Conservation (phyloP, 2,329 filamentous ascomycete species). For the Fusarium sp. region DNA sequence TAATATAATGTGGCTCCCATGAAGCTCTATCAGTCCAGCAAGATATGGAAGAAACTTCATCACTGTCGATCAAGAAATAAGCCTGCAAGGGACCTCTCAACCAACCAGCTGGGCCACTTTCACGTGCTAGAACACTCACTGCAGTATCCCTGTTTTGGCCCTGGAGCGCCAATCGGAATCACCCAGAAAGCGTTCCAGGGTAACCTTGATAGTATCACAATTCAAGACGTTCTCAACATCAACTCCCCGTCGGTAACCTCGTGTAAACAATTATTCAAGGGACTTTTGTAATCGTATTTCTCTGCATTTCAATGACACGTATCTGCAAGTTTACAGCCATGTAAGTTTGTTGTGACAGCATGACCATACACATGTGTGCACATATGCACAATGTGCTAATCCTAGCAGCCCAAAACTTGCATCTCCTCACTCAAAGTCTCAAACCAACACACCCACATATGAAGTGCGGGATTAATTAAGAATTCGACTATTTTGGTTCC, state of each 20-base stretch:
- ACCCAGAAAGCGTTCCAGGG: conserved; percentile 17
- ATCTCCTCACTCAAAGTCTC: background rate
- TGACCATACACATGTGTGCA: background rate
- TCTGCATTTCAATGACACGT: background rate
- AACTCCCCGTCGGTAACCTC: background rate
- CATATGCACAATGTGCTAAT: conserved; percentile 27
- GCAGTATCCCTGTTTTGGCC: conserved; percentile 1
- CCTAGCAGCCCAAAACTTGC: background rate
- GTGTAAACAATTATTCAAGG: background rate
- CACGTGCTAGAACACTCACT: conserved; percentile 39
- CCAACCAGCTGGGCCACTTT: conserved; percentile 46
- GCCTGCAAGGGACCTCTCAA: conserved; percentile 30
- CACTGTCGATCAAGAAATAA: conserved; percentile 3
- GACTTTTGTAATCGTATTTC: background rate
- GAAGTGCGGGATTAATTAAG: conserved; percentile 42
- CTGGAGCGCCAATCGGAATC: conserved; percentile 32
- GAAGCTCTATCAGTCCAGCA: background rate
- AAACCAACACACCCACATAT: conserved; percentile 15
- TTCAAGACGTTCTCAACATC: background rate
- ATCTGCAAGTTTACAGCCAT: background rate
- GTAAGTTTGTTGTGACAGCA: background rate
- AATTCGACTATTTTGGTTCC: conserved; percentile 19
- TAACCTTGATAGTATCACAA: background rate
- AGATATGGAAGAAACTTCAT: background rate
- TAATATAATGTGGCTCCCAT: background rate